phyloP scores from a whole-genome alignment of 2,329 filamentous ascomycete genomes.

The Fusarium continuum region DNA sequence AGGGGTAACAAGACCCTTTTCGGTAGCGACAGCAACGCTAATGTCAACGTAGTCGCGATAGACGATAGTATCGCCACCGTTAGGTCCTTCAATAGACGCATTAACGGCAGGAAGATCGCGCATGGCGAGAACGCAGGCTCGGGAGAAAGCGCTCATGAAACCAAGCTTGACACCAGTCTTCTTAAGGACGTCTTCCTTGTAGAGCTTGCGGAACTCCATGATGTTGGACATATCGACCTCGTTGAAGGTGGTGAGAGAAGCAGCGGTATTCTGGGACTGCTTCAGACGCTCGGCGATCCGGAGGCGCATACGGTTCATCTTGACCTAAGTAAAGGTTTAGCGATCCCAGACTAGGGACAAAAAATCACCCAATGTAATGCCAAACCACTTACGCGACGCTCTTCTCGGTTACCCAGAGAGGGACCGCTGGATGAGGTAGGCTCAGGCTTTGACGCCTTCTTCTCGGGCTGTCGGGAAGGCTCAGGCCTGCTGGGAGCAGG shows the following conservation, averaged over 20 bases:
- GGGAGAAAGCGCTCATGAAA: constrained; percentile 99
- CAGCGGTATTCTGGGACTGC: constrained; percentile 98
- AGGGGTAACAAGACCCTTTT: constrained; percentile 96
- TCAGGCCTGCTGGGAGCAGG: constrained; percentile 42
- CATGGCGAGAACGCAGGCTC: constrained; percentile 90
- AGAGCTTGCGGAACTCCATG: constrained; percentile 96
- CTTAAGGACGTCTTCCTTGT: constrained; percentile 96
- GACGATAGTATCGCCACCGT: constrained; percentile 95
- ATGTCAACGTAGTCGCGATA: constrained; percentile 99
- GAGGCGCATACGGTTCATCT: constrained; percentile 99
- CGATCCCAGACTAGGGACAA: neutral
- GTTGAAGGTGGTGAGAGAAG: constrained; percentile 97
- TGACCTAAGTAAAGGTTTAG: constrained; percentile 69
- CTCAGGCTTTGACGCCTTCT: constrained; percentile 42
- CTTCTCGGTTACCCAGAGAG: constrained; percentile 77
- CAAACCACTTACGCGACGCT: constrained; percentile 76
- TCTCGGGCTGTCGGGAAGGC: constrained; percentile 34
- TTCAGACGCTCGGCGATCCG: constrained; percentile 97
- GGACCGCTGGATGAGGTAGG: constrained; percentile 44
- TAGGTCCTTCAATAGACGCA: constrained; percentile 94
- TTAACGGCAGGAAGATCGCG: constrained; percentile 94
- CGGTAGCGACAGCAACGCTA: constrained; percentile 94
- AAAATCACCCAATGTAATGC: neutral
- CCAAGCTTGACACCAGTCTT: constrained; percentile 97
- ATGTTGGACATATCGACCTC: constrained; percentile 98